These are phyloP conservation scores for Sindora glabra DNA, from an alignment of 306 rosid species.

Conservation along the genomic window DNA sequence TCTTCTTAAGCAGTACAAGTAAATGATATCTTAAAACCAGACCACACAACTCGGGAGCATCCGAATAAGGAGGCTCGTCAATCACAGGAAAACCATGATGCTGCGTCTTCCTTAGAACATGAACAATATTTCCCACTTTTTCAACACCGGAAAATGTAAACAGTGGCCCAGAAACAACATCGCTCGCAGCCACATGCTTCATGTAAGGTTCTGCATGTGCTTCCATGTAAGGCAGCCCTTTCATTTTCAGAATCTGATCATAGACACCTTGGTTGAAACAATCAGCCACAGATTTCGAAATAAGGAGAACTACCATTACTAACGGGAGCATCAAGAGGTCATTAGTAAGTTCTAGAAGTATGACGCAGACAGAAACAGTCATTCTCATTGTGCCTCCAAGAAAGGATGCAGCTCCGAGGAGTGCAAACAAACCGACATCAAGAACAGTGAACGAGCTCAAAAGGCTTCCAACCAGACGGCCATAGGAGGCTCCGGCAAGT, in stretches of 20 bases:
- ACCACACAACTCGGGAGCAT: slow-evolving; percentile 55
- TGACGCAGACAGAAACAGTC: slow-evolving; percentile 76
- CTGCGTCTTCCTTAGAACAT: slow-evolving; percentile 34
- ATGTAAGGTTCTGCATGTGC: slow-evolving; percentile 72
- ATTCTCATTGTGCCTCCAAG: slow-evolving; percentile 93
- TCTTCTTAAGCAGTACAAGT: slow-evolving; percentile 58
- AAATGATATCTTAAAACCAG: slow-evolving; percentile 72
- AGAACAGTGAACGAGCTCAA: slow-evolving; percentile 37
- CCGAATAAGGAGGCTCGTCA: slow-evolving; percentile 62
- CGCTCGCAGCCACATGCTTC: slow-evolving; percentile 59
- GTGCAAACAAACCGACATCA: slow-evolving; percentile 56
- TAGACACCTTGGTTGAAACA: slow-evolving; percentile 67
- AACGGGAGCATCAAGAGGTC: slow-evolving; percentile 66
- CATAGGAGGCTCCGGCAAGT: slow-evolving; percentile 79
- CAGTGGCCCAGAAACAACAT: slow-evolving; percentile 68
- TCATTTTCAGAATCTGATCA: slow-evolving; percentile 66
- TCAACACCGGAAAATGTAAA: slow-evolving; percentile 58
- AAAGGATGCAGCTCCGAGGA: slow-evolving; percentile 84
- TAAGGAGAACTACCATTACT: slow-evolving; percentile 66
- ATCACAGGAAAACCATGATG: slow-evolving; percentile 79
- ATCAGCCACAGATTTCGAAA: slow-evolving; percentile 71
- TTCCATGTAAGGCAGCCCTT: slow-evolving; percentile 70
- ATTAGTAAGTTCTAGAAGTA: slow-evolving; percentile 85
- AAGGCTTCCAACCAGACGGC: slow-evolving; percentile 62
- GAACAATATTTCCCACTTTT: slow-evolving; percentile 53